Evolutionary conservation across 176 grass and related monocot genomes (phyloP).

Genomic region (Tuctoria greenei): DNA sequence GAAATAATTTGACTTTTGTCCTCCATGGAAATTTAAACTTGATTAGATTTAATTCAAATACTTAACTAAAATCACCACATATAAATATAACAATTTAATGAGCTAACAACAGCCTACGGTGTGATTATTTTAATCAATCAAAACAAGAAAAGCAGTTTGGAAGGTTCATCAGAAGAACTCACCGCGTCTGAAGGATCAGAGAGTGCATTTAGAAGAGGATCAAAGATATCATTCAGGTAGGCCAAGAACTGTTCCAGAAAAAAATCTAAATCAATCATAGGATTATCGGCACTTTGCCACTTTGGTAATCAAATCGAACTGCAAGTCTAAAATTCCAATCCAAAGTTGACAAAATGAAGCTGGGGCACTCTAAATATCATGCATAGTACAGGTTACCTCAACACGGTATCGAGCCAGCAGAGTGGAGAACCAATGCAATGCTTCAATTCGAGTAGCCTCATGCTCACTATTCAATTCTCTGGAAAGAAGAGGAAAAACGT

Average conservation of each 20-base stretch:
- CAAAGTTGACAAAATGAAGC: slow-evolving; percentile 24
- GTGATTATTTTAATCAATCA: slow-evolving; percentile 4
- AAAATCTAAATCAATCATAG: slow-evolving; percentile 35
- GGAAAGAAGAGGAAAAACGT: slow-evolving; percentile 22
- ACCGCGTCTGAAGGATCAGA: slow-evolving; percentile 93
- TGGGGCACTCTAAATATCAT: slow-evolving; percentile 3
- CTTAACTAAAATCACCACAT: neutral
- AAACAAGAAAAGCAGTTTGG: slow-evolving; percentile 21
- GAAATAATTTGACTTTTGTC: slow-evolving; percentile 15
- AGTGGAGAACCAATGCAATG: slow-evolving; percentile 85
- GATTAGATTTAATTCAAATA: slow-evolving; percentile 21
- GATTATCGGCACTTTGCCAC: neutral
- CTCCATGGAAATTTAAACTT: slow-evolving; percentile 20
- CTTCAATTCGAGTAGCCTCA: slow-evolving; percentile 91
- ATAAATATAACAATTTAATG: neutral
- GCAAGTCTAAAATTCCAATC: slow-evolving; percentile 1
- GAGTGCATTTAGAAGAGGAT: slow-evolving; percentile 88
- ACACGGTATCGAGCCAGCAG: slow-evolving; percentile 62
- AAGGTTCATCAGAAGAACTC: slow-evolving; percentile 38
- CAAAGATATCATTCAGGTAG: slow-evolving; percentile 79
- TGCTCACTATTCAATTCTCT: slow-evolving; percentile 92
- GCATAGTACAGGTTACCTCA: slow-evolving; percentile 53
- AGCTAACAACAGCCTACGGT: neutral
- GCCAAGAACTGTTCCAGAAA: slow-evolving; percentile 74
- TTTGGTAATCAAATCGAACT: slow-evolving; percentile 20